A percentile compares a stretch with the other conserved stretches of the same genome.
Conservation (phyloP, 2,329 filamentous ascomycete species). For the Trichophyton equinum region DNA sequence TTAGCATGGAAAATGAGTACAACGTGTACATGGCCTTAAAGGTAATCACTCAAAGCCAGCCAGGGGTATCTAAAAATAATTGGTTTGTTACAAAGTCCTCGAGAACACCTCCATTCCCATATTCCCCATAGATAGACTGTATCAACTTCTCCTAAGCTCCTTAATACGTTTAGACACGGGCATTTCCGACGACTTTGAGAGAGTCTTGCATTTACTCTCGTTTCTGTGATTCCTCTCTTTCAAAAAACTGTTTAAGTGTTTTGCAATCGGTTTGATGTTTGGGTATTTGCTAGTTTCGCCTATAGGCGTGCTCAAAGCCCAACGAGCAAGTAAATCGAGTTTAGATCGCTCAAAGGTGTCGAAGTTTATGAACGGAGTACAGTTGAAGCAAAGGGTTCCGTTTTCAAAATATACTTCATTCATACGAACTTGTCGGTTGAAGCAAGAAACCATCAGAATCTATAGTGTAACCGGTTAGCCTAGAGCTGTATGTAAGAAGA, state of each 20-base stretch:
- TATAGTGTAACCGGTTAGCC: background rate
- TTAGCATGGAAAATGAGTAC: too few relatives aligned
- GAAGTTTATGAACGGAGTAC: background rate
- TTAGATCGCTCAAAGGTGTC: background rate
- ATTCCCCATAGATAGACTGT: background rate
- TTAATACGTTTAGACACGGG: background rate
- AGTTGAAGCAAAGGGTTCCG: background rate
- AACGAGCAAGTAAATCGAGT: background rate
- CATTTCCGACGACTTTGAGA: too few relatives aligned
- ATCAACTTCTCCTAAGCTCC: background rate
- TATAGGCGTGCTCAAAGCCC: background rate
- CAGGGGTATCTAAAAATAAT: background rate
- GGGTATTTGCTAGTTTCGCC: background rate
- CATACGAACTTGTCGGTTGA: background rate
- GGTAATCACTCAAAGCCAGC: too few relatives aligned
- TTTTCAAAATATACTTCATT: background rate
- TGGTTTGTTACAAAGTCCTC: background rate
- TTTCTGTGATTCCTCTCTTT: background rate
- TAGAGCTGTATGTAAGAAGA: background rate
- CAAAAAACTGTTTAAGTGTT: background rate
- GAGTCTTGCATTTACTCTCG: too few relatives aligned
- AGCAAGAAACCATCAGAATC: background rate
- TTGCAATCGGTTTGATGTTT: background rate
- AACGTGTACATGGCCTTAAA: too few relatives aligned
- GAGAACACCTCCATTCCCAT: background rate